Evolutionary conservation across 257 asterid genomes (phyloP), one percentile per base, ranked within the genome.

Genomic region (Petunia secreta): DNA sequence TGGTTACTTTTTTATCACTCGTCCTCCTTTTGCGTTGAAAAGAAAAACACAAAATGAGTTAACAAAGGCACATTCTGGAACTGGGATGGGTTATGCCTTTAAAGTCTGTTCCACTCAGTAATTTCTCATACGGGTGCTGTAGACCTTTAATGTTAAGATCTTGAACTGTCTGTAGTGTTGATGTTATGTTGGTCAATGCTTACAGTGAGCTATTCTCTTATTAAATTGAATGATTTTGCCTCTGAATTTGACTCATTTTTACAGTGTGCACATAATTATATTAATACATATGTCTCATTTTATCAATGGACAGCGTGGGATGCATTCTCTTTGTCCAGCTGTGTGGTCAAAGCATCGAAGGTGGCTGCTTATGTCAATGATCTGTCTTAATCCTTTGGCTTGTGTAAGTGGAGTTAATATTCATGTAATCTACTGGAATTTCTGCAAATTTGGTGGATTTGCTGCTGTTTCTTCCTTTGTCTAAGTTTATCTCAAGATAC

Each of bases 251-350:
- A 46, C 39, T 8, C 60, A 5, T 16, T 71, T 25, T 71, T 46
- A 25, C 25, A 46, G 57, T 4, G 57, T 68, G 57, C 46, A 68
- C 52, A 44, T 44, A 16, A 68, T 1, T 68, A 10, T 25, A 0
- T 48, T 71, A 25, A 63, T 58, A 43, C 57, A 36, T 44, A 48
- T 68, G 41, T 76, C 44, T 77, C 81, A 81, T 69, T 55, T 80
- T 40, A 74, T 83, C 8, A 60, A 81, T 88, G 74, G 63, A 44
- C 93, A 95, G 99, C 93, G 91, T 52, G 97, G 97, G 79, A 79
- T 91, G 95, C 99, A 95, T 91, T 95, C 99, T 16, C 91, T 95
- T 75, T 95, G 99, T 86, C 99, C 99, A 60, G 99, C 99, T 15
- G 91, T 94, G 80, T 95, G 99, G 99, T 95, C 98, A 38, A 93